A percentile compares a stretch with the other conserved stretches of the same genome.
Evolutionary conservation across 805 yeast genomes (phyloP).

Genomic region (Ogataea paradorogensis): DNA sequence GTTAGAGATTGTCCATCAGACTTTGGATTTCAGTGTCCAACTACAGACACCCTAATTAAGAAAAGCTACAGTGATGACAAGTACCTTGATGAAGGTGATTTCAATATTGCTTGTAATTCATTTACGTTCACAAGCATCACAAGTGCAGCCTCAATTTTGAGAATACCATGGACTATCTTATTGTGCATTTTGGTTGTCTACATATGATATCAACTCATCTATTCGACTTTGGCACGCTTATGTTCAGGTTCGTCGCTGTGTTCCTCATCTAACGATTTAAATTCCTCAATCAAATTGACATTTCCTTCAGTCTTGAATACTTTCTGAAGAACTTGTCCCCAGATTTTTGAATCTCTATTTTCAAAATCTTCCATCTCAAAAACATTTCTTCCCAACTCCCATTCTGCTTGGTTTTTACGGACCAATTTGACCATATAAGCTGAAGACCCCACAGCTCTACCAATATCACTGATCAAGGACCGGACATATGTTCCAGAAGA

Average conservation of each 20-base stretch:
- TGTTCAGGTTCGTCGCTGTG: slow-evolving; percentile 6
- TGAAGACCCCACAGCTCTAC: slow-evolving; percentile 72
- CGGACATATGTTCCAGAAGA: slow-evolving; percentile 96
- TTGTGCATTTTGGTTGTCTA: slow-evolving; percentile 3
- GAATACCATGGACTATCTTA: slow-evolving; percentile 5
- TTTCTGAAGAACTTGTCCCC: slow-evolving; percentile 63
- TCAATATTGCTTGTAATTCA: slow-evolving; percentile 39
- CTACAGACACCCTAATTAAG: slow-evolving; percentile 30
- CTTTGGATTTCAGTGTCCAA: slow-evolving; percentile 76
- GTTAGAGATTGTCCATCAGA: slow-evolving; percentile 81
- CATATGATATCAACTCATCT: neutral
- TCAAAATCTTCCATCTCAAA: slow-evolving; percentile 67
- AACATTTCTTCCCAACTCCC: slow-evolving; percentile 72
- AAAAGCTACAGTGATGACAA: slow-evolving; percentile 37
- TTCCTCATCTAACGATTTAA: slow-evolving; percentile 16
- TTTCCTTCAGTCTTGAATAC: slow-evolving; percentile 49
- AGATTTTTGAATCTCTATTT: slow-evolving; percentile 54
- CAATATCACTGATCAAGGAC: slow-evolving; percentile 84
- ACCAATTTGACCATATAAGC: slow-evolving; percentile 86
- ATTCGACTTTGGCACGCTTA: slow-evolving; percentile 6
- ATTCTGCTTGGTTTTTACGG: slow-evolving; percentile 75
- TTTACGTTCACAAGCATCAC: slow-evolving; percentile 3
- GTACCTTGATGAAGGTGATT: slow-evolving; percentile 35
- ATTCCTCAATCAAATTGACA: slow-evolving; percentile 38
- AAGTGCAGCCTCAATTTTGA: slow-evolving; percentile 2